Evolutionary conservation across 768 basidiomycete species (phyloP).

Genomic region (Lactifluus piperatus): DNA sequence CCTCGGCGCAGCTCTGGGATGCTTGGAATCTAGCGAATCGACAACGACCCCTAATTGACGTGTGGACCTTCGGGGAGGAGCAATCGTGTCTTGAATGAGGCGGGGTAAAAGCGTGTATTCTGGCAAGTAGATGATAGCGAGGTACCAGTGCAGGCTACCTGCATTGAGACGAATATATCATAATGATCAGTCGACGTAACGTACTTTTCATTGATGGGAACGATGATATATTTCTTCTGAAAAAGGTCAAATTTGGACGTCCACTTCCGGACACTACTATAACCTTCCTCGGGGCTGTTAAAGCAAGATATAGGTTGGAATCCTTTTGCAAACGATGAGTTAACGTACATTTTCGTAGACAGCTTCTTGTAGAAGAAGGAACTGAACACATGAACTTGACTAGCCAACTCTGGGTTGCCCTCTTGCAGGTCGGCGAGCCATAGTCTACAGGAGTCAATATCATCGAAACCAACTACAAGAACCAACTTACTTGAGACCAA

Average conservation of each 20-base stretch:
- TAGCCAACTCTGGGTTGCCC: slow-evolving; percentile 50
- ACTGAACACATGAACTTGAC: slow-evolving; percentile 84
- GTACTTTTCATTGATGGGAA: slow-evolving; percentile 96
- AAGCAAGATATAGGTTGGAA: not conserved
- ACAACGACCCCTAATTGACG: slow-evolving; percentile 4
- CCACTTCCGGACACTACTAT: slow-evolving; percentile 88
- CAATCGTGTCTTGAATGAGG: slow-evolving; percentile 20
- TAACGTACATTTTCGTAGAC: slow-evolving; percentile 51
- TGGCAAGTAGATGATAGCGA: slow-evolving; percentile 88
- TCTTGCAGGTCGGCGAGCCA: slow-evolving; percentile 56
- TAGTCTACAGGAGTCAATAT: slow-evolving; percentile 35
- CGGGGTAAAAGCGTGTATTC: slow-evolving; percentile 46
- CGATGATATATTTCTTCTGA: slow-evolving; percentile 82
- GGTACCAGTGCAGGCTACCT: slow-evolving; percentile 88
- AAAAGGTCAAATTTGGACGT: slow-evolving; percentile 85
- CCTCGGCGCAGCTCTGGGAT: not conserved
- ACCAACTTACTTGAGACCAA: slow-evolving; percentile 74
- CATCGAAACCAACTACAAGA: not conserved
- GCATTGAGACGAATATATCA: not conserved
- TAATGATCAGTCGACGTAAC: slow-evolving; percentile 20
- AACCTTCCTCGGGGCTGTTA: slow-evolving; percentile 52
- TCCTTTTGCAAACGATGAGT: not conserved
- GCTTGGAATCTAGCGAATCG: not conserved
- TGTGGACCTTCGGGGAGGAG: slow-evolving; percentile 11
- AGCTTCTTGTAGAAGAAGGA: slow-evolving; percentile 98